Percentiles rank a stretch among this genome's conserved stretches.
phyloP scores from a whole-genome alignment of 2,329 filamentous ascomycete genomes.

The Scolecobasidium constrictum region DNA sequence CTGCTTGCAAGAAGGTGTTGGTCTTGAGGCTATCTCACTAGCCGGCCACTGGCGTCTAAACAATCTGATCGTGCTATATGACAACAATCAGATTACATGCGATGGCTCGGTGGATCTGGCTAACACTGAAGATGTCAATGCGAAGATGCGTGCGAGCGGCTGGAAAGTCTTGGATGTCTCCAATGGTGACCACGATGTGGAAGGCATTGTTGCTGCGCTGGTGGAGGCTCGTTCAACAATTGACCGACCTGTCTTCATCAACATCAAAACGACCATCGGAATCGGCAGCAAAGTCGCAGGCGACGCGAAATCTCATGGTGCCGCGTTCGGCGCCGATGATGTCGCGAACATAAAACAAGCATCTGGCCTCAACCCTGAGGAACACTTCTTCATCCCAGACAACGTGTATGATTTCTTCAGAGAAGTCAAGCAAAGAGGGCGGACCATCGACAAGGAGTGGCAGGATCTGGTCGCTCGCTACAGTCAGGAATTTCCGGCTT shows the following conservation, averaged over 20 bases:
- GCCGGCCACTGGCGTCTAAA: conserved; percentile 45
- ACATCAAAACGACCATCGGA: conserved; percentile 46
- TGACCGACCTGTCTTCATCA: conserved; percentile 47
- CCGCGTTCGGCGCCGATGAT: conserved; percentile 43
- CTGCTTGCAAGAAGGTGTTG: conserved; percentile 48
- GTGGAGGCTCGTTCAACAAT: conserved; percentile 30
- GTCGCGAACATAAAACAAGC: conserved; percentile 44
- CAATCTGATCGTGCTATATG: conserved; percentile 48
- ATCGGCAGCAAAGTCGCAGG: conserved; percentile 35
- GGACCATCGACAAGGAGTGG: conserved; percentile 39
- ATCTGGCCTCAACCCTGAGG: conserved; percentile 38
- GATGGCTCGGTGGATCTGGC: conserved; percentile 45
- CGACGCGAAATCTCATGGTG: conserved; percentile 46
- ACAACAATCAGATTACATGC: conserved; percentile 51
- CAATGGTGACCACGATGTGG: conserved; percentile 43
- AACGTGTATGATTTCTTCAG: conserved; percentile 42
- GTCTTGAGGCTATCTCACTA: conserved; percentile 44
- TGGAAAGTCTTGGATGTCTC: conserved; percentile 46
- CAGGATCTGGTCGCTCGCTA: conserved; percentile 32
- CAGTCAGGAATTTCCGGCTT: neutral
- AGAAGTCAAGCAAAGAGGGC: conserved; percentile 35
- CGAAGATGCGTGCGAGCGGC: conserved; percentile 46
- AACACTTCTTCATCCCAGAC: conserved; percentile 35
- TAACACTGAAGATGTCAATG: conserved; percentile 46
- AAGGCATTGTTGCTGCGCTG: conserved; percentile 36